Evolutionary conservation across 257 asterid species (phyloP).

Genomic region (Nicotiana undulata): DNA sequence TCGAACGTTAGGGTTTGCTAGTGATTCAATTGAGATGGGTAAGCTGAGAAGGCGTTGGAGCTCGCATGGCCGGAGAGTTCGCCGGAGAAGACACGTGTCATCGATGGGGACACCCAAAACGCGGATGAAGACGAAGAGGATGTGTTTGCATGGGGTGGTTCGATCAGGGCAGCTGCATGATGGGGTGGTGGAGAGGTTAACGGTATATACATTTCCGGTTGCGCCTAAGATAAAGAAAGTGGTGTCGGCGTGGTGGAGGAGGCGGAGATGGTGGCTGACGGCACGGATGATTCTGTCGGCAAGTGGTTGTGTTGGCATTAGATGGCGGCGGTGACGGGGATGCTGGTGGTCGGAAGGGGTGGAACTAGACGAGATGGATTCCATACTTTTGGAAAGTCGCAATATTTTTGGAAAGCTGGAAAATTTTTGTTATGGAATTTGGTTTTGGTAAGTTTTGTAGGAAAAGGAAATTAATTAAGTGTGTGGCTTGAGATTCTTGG

Average conservation of each 20-base stretch:
- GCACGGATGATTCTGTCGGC: constrained; percentile 76
- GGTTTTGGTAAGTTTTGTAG: constrained; percentile 4
- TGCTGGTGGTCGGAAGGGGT: constrained; percentile 28
- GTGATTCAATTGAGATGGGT: constrained; percentile 47
- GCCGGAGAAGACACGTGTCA: constrained; percentile 58
- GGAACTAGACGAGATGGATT: constrained; percentile 52
- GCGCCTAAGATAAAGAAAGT: constrained; percentile 74
- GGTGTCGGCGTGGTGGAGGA: constrained; percentile 79
- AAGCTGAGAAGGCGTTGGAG: constrained; percentile 52
- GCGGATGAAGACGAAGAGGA: constrained; percentile 65
- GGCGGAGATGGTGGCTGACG: constrained; percentile 71
- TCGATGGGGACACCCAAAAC: constrained; percentile 55
- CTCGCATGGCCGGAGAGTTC: constrained; percentile 64
- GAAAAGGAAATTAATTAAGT: not conserved
- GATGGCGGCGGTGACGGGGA: constrained; percentile 20
- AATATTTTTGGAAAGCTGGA: not conserved
- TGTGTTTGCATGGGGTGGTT: constrained; percentile 76
- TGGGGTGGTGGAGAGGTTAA: constrained; percentile 48
- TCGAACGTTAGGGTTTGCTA: constrained; percentile 47
- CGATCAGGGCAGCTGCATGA: constrained; percentile 91
- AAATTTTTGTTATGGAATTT: constrained; percentile 16
- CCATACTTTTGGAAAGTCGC: constrained; percentile 27
- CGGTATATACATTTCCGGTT: constrained; percentile 89
- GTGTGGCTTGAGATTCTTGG: constrained; percentile 39
- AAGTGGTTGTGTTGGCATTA: constrained; percentile 39